Percentiles rank a stretch among this genome's conserved stretches.
phyloP scores from a whole-genome alignment of 306 rosid species.

The Lagenaria siceraria region DNA sequence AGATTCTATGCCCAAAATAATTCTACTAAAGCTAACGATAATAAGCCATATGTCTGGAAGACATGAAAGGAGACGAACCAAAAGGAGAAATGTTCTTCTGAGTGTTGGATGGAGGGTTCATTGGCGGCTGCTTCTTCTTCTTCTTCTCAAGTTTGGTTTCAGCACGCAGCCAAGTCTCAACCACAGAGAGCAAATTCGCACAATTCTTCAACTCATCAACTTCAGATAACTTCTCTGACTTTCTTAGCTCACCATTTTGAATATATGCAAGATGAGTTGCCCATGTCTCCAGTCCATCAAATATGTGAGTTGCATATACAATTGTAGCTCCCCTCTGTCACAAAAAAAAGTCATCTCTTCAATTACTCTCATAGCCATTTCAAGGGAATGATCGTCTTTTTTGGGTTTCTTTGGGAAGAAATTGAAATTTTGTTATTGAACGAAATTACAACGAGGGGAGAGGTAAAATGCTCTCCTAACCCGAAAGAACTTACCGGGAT shows the following conservation, averaged over 20 bases:
- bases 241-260: slow-evolving; percentile 79
- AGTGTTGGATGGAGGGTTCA: slow-evolving; percentile 13
- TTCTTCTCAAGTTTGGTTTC: slow-evolving; percentile 61
- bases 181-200: slow-evolving; percentile 66
- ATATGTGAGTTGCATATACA: slow-evolving; percentile 93
- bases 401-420: not conserved
- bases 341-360: not conserved
- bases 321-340: slow-evolving; percentile 73
- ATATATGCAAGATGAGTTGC: slow-evolving; percentile 91
- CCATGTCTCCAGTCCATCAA: slow-evolving; percentile 98
- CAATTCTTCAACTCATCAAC: slow-evolving; percentile 61
- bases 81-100: slow-evolving; percentile 18
- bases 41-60: slow-evolving; percentile 14
- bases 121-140: slow-evolving; percentile 22
- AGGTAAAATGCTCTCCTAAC: too few species aligned
- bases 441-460: not conserved
- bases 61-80: slow-evolving; percentile 13
- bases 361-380: not conserved
- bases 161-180: slow-evolving; percentile 86
- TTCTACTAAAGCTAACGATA: not conserved
- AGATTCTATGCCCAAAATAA: not conserved
- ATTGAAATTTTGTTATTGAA: not conserved
- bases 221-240: slow-evolving; percentile 58
- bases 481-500: not conserved
- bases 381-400: not conserved